Evolutionary conservation across 2,329 filamentous ascomycete species (phyloP), one percentile per base, ranked within the genome.

Genomic region (Penicillium aurantiogriseum): DNA sequence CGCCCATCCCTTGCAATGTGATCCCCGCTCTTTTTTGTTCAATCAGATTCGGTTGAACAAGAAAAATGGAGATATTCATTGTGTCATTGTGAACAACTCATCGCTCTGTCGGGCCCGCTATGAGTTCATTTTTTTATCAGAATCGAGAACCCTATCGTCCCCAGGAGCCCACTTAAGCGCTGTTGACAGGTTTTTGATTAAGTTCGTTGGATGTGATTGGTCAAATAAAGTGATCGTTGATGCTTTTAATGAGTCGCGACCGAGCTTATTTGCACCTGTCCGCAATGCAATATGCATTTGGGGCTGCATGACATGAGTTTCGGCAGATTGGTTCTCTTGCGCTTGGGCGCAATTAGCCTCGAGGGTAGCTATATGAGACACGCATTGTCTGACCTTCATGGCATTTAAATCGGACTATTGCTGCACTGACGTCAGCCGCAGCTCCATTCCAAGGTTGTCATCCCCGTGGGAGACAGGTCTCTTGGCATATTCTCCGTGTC

Each of bases 1-100:
- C 21, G 40, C 33, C 9, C 27, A 56, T 21, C 49, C 54, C 54
- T 56, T 56, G 48, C 54, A 52, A 53, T 19, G 27, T 27, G 25
- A 56, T 15, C 9, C 25, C 13, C 33, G 31, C 39, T 17, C 33
- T 40, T 43, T 50, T 38, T 21, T 10, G 13, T 19, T 36, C 11
- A 23, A 5, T 17, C 15, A 25, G 6, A 38, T 13, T 36, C 4
- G 4, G 4, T 15, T 17, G 6, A 25, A 7, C 25, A 29, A 31
- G 11, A 25, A 54, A 31, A 25, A 13, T 38, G 2, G 2, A 29
- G 27, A 17, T 36, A 11, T 23, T 10, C 8, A 29, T 47, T 29
- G 42, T 15, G 23, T 9, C 17, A 21, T 46, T 38, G 23, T 11
- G 40, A 21, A 39, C 5, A 35, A 36, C 23, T 38, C 25, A 42